phyloP scores from a whole-genome alignment of 352 stramenopile species.

The Pythium rishiriense region DNA sequence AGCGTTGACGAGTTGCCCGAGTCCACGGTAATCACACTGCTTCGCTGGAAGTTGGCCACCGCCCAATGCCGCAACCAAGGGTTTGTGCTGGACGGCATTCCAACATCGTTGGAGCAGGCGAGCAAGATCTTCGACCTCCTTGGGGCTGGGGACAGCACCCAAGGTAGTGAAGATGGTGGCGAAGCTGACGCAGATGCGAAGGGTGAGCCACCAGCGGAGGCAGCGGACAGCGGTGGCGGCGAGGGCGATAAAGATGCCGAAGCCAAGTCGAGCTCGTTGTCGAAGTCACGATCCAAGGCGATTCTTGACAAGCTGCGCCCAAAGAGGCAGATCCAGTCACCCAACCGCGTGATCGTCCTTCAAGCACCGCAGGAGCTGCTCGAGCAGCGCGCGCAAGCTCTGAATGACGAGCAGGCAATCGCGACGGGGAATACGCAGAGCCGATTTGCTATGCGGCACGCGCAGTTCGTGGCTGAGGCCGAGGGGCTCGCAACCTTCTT shows the following conservation, averaged over 20 bases:
- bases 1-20: conserved; percentile 37
- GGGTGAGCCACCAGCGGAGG: conserved; percentile 16
- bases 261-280: conserved; percentile 17
- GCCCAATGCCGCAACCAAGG: conserved; percentile 75
- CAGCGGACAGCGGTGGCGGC: conserved; percentile 24
- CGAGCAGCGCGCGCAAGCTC: conserved; percentile 51
- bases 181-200: conserved; percentile 31
- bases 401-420: conserved; percentile 58
- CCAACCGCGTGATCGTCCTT: conserved; percentile 76
- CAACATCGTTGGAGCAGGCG: conserved; percentile 48
- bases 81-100: conserved; percentile 78
- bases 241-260: conserved; percentile 19
- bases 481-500: conserved; percentile 67
- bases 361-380: conserved; percentile 48
- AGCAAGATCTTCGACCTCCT: conserved; percentile 43
- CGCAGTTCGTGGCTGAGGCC: conserved; percentile 46
- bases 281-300: conserved; percentile 40
- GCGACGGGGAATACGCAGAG: conserved; percentile 63
- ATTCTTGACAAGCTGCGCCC: conserved; percentile 48
- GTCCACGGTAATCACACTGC: conserved; percentile 38
- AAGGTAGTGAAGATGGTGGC: conserved; percentile 16
- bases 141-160: conserved; percentile 14
- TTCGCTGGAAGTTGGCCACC: conserved; percentile 69
- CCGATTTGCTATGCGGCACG: conserved; percentile 49
- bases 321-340: conserved; percentile 37